A percentile compares a stretch with the other conserved stretches of the same genome.
These are phyloP conservation scores for Dryas integrifolia DNA, from an alignment of 331 rosid genomes.

Conservation along the genomic window DNA sequence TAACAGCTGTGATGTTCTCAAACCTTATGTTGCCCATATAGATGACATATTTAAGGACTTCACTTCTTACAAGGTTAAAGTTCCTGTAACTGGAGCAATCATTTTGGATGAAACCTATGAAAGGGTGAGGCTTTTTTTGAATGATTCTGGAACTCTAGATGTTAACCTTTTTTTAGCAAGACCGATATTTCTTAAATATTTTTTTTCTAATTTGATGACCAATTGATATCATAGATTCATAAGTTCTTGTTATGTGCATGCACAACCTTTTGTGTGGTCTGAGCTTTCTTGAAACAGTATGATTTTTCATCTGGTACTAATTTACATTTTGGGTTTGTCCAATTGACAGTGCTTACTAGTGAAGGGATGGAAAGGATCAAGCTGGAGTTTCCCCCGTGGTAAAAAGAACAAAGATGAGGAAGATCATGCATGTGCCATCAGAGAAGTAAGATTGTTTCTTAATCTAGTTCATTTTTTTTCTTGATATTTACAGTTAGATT, in stretches of 20 bases:
- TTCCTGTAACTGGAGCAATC: slow-evolving; percentile 95
- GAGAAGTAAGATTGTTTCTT: slow-evolving; percentile 62
- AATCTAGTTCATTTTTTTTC: not conserved
- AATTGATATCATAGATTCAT: not conserved
- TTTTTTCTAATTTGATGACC: not conserved
- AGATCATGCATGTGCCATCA: slow-evolving; percentile 85
- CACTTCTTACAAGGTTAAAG: slow-evolving; percentile 92
- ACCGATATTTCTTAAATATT: not conserved
- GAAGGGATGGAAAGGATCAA: slow-evolving; percentile 96
- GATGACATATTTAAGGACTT: slow-evolving; percentile 96
- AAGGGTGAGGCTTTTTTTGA: slow-evolving; percentile 60
- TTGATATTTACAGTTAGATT: not conserved
- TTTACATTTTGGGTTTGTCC: slow-evolving; percentile 24
- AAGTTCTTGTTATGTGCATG: slow-evolving; percentile 1
- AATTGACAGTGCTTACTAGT: slow-evolving; percentile 75
- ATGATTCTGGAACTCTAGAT: not conserved
- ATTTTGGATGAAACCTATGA: slow-evolving; percentile 91
- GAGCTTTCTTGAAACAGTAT: slow-evolving; percentile 9
- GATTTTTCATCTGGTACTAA: not conserved
- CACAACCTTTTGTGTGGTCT: not conserved
- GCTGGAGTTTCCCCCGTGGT: slow-evolving; percentile 98
- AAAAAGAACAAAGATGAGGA: slow-evolving; percentile 91
- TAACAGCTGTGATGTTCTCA: slow-evolving; percentile 85
- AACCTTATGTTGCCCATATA: slow-evolving; percentile 87
- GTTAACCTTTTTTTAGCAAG: not conserved